A percentile compares a stretch with the other conserved stretches of the same genome.
Conservation (phyloP, 208 protist species). For the Leishmania braziliensis region DNA sequence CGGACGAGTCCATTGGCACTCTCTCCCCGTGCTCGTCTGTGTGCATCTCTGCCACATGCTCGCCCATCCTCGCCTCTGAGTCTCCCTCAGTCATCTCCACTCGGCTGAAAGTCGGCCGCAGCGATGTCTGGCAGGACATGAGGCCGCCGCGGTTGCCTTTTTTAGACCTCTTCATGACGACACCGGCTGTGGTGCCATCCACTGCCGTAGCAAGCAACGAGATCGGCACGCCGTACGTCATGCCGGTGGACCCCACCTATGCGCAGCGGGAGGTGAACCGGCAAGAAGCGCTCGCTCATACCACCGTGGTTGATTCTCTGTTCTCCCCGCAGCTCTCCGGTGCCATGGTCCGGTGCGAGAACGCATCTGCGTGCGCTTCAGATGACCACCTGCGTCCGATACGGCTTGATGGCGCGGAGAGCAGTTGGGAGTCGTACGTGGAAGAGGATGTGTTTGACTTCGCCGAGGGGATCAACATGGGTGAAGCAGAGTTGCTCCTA, state of each 20-base stretch:
- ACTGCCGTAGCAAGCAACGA: constrained; percentile 22
- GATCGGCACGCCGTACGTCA: constrained; percentile 20
- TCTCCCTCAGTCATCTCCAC: background rate
- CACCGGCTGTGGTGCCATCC: constrained; percentile 25
- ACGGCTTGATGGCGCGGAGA: constrained; percentile 12
- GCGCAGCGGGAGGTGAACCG: constrained; percentile 18
- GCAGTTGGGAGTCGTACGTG: constrained; percentile 17
- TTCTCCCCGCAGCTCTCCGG: constrained; percentile 24
- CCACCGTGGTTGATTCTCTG: constrained; percentile 2
- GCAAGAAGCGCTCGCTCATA: constrained; percentile 12
- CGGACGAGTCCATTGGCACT: constrained; percentile 30
- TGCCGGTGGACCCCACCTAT: constrained; percentile 30
- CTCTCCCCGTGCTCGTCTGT: constrained; percentile 27
- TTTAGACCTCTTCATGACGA: constrained; percentile 33
- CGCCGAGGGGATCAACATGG: constrained; percentile 16
- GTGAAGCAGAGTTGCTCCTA: constrained; percentile 12
- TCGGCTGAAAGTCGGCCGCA: background rate
- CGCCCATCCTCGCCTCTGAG: background rate
- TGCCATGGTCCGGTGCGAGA: background rate
- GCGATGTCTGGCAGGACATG: constrained; percentile 18
- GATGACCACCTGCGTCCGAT: constrained; percentile 13
- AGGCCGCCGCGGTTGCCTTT: constrained; percentile 25
- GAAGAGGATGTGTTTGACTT: constrained; percentile 16
- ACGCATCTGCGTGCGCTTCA: background rate
- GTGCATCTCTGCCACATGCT: constrained; percentile 16